Conservation (phyloP, 2,329 filamentous ascomycete genomes). For the Pleomassaria siparia region DNA sequence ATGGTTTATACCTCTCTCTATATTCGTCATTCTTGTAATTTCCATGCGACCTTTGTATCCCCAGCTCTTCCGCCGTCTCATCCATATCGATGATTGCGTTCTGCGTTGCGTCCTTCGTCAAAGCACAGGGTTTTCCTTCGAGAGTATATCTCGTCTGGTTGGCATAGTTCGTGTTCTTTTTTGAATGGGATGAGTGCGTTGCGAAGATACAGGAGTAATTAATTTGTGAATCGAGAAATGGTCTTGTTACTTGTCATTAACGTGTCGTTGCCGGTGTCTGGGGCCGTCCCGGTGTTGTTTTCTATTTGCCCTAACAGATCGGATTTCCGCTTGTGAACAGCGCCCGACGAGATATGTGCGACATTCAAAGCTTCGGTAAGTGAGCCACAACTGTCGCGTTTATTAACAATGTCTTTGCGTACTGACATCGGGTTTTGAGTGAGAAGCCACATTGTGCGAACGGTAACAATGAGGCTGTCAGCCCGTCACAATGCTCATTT, state of each 20-base stretch:
- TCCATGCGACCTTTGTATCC: background rate
- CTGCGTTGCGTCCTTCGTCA: slow-evolving; percentile 23
- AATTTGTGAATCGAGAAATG: slow-evolving; percentile 36
- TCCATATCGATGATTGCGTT: slow-evolving; percentile 20
- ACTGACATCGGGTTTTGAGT: background rate
- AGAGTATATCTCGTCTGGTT: slow-evolving; percentile 15
- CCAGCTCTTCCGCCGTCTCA: background rate
- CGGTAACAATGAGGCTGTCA: too few relatives aligned
- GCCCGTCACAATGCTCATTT: background rate
- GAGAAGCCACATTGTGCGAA: background rate
- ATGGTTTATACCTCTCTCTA: slow-evolving; percentile 39
- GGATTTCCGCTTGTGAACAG: background rate
- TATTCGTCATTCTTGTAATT: slow-evolving; percentile 2
- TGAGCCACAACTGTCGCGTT: background rate
- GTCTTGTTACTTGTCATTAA: slow-evolving; percentile 5
- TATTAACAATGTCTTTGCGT: background rate
- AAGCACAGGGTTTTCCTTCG: slow-evolving; percentile 7
- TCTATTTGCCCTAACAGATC: background rate
- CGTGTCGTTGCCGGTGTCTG: background rate
- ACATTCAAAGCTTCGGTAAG: background rate
- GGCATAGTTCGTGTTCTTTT: slow-evolving; percentile 14
- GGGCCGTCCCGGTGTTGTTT: background rate
- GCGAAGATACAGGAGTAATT: slow-evolving; percentile 22
- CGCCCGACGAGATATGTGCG: background rate
- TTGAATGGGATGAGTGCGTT: slow-evolving; percentile 7